Conservation (phyloP, 31 red algal species). For the Odonthalia washingtoniensis region DNA sequence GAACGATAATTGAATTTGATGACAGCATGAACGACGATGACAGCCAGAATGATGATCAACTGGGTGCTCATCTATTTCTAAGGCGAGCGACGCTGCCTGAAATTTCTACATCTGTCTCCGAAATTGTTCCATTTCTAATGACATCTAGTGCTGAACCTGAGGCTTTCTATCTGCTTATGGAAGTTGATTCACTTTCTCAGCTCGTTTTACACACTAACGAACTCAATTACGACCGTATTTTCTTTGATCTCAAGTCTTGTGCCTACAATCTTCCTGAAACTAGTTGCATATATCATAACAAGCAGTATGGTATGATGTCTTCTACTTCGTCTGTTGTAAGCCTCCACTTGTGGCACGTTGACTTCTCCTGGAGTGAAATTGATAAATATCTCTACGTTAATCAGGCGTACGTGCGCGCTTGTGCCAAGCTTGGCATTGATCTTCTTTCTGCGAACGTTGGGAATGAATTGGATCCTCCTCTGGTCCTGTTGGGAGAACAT, state of each 20-base stretch:
- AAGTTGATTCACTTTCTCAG: slow-evolving; percentile 75
- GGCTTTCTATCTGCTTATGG: slow-evolving; percentile 93
- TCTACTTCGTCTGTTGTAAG: slow-evolving; percentile 94
- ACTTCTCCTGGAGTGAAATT: slow-evolving; percentile 82
- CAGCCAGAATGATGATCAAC: slow-evolving; percentile 21
- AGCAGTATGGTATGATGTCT: slow-evolving; percentile 97
- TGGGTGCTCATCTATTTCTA: slow-evolving; percentile 12
- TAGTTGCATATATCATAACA: slow-evolving; percentile 94
- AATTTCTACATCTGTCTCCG: slow-evolving; percentile 61
- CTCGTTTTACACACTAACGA: slow-evolving; percentile 63
- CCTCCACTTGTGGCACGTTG: slow-evolving; percentile 93
- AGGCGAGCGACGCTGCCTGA: slow-evolving; percentile 38
- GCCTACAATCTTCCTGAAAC: slow-evolving; percentile 76
- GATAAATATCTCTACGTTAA: slow-evolving; percentile 92
- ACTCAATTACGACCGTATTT: slow-evolving; percentile 81
- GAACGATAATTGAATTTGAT: slow-evolving; percentile 15
- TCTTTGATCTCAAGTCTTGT: slow-evolving; percentile 85
- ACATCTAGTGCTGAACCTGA: slow-evolving; percentile 91
- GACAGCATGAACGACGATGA: slow-evolving; percentile 61
- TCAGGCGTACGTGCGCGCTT: slow-evolving; percentile 90
- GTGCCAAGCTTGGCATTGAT: slow-evolving; percentile 81
- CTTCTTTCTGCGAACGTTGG: slow-evolving; percentile 81
- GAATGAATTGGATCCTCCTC: slow-evolving; percentile 84
- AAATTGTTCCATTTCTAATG: slow-evolving; percentile 93
- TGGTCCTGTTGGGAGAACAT: slow-evolving; percentile 85